phyloP scores from a whole-genome alignment of 208 protist species.

The Leishmania mexicana region DNA sequence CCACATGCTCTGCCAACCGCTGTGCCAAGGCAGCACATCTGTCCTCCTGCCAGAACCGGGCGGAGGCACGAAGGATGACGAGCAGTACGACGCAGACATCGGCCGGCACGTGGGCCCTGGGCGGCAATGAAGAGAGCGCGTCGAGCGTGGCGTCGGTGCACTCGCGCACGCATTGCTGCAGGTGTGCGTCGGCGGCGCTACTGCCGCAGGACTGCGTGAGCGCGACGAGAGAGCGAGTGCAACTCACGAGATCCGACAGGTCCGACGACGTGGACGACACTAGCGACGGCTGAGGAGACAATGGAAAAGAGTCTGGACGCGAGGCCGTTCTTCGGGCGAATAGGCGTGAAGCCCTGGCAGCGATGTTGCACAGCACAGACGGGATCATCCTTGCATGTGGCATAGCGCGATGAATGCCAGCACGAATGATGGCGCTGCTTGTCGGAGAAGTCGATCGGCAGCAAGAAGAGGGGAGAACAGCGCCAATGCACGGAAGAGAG shows the following conservation, averaged over 20 bases:
- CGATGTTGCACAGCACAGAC: slow-evolving; percentile 15
- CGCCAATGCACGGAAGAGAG: neutral
- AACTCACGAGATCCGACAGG: slow-evolving; percentile 16
- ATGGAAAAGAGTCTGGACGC: neutral
- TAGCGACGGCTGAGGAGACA: neutral
- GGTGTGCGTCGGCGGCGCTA: slow-evolving; percentile 3
- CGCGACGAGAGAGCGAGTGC: slow-evolving; percentile 25
- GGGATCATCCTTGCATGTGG: neutral
- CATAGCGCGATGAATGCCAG: neutral
- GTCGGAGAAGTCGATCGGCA: neutral
- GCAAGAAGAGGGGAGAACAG: neutral
- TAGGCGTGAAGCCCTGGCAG: slow-evolving; percentile 13
- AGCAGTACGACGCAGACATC: slow-evolving; percentile 43
- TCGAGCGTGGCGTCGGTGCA: slow-evolving; percentile 19
- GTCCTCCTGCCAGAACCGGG: slow-evolving; percentile 27
- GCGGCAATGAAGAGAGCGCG: slow-evolving; percentile 31
- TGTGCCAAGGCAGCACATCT: slow-evolving; percentile 31
- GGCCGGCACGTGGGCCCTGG: slow-evolving; percentile 18
- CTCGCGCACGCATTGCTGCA: slow-evolving; percentile 9
- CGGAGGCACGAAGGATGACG: slow-evolving; percentile 29
- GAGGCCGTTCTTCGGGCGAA: slow-evolving; percentile 3
- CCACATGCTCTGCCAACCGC: slow-evolving; percentile 41
- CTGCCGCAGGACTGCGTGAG: slow-evolving; percentile 7
- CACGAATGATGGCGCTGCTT: neutral
- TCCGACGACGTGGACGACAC: neutral